phyloP scores from a whole-genome alignment of 192 early-diverging fungal genomes.

The Rhizoclosmatium sp. region DNA sequence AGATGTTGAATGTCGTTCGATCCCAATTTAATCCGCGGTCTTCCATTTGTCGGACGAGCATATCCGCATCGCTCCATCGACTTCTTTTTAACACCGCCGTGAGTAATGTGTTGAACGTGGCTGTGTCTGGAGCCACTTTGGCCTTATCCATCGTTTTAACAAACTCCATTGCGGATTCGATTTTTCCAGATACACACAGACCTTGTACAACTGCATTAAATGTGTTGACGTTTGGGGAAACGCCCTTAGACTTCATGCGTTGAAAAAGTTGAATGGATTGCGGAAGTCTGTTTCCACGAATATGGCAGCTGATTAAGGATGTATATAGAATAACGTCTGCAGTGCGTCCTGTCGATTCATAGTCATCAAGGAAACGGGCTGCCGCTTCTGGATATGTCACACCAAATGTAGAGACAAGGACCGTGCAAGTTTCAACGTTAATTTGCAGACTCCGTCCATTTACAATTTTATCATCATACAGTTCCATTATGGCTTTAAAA shows the following conservation, averaged over 20 bases:
- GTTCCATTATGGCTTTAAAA: not conserved
- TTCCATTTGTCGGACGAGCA: conserved; percentile 9
- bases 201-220: conserved; percentile 23
- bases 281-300: not conserved
- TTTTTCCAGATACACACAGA: conserved; percentile 7
- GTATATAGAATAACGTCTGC: conserved; percentile 22
- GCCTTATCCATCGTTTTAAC: conserved; percentile 10
- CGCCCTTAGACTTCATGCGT: conserved; percentile 20
- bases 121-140: conserved; percentile 12
- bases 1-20: conserved; percentile 24
- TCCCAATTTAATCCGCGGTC: conserved; percentile 15
- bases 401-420: conserved; percentile 11
- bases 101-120: conserved; percentile 30
- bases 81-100: conserved; percentile 14
- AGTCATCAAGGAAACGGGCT: conserved; percentile 19
- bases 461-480: not conserved
- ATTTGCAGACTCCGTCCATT: not conserved
- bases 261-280: conserved; percentile 30
- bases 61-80: conserved; percentile 27
- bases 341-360: not conserved
- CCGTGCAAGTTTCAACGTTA: conserved; percentile 19
- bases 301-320: conserved; percentile 10
- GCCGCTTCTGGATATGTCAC: conserved; percentile 15
- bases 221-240: conserved; percentile 14
- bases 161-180: conserved; percentile 9